phyloP scores from a whole-genome alignment of 164 flowering plant genomes.

The Nelumbo lutea region DNA sequence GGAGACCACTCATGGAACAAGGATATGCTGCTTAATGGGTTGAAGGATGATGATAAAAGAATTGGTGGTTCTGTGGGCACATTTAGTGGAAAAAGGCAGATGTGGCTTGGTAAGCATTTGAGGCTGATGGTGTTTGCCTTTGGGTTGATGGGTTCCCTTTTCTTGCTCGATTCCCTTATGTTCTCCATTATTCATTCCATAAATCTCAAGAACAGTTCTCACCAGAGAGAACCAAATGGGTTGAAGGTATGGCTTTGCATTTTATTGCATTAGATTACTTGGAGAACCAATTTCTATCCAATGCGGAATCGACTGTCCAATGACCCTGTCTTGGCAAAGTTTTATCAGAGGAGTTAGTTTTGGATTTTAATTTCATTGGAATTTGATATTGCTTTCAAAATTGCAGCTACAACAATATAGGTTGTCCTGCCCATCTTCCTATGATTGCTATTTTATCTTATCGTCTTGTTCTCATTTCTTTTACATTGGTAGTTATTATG shows the following conservation, averaged over 20 bases:
- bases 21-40: constrained; percentile 28
- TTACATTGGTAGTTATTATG: not conserved
- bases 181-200: constrained; percentile 47
- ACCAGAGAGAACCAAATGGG: constrained; percentile 15
- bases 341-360: no score
- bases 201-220: constrained; percentile 23
- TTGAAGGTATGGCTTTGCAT: constrained; percentile 36
- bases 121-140: constrained; percentile 41
- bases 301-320: no score
- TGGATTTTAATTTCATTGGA: not conserved
- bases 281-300: not conserved
- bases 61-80: constrained; percentile 31
- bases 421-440: not conserved
- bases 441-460: not conserved
- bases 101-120: constrained; percentile 42
- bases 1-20: constrained; percentile 39
- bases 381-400: not conserved
- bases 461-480: not conserved
- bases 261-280: not conserved
- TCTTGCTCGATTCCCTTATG: constrained; percentile 67
- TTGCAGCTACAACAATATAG: not conserved
- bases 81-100: constrained; percentile 41
- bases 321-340: no score
- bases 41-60: constrained; percentile 40
- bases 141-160: constrained; percentile 42